Conservation (phyloP, 2,329 filamentous ascomycete species). For the Coniella vitis region DNA sequence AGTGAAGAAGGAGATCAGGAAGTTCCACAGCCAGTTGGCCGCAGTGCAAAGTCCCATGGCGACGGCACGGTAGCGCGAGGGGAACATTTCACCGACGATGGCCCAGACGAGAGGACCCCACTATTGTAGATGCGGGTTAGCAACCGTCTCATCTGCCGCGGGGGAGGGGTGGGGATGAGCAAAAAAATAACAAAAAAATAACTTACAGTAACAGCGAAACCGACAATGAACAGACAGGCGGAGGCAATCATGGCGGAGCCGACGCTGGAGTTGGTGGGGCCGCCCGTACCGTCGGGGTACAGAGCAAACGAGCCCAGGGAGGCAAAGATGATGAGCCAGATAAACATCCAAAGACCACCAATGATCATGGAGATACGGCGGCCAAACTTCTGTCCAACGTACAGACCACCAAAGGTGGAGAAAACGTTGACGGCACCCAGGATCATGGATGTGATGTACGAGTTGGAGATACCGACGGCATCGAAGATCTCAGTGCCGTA, state of each 20-base stretch:
- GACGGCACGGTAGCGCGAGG: slow-evolving; percentile 15
- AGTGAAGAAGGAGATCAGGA: slow-evolving; percentile 59
- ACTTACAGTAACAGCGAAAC: slow-evolving; percentile 45
- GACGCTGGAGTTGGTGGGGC: slow-evolving; percentile 28
- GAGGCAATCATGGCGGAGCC: slow-evolving; percentile 66
- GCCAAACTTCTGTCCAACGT: slow-evolving; percentile 60
- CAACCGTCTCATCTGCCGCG: not conserved
- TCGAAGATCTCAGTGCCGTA: slow-evolving; percentile 63
- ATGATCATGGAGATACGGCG: slow-evolving; percentile 61
- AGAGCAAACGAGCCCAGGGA: slow-evolving; percentile 40
- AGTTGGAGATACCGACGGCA: slow-evolving; percentile 58
- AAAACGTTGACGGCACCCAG: slow-evolving; percentile 61
- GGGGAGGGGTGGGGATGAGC: not conserved
- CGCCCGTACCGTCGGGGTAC: slow-evolving; percentile 26
- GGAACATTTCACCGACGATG: slow-evolving; percentile 51
- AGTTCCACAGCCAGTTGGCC: slow-evolving; percentile 55
- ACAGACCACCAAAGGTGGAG: slow-evolving; percentile 61
- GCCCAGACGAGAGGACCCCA: slow-evolving; percentile 68
- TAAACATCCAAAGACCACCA: slow-evolving; percentile 61
- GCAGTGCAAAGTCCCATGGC: slow-evolving; percentile 28
- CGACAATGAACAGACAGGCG: slow-evolving; percentile 68
- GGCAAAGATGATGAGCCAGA: slow-evolving; percentile 59
- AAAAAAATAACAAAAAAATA: not conserved
- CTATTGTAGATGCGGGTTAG: slow-evolving; percentile 29
- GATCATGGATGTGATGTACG: slow-evolving; percentile 62